Evolutionary conservation across 495 filamentous ascomycete species (phyloP), one percentile per base, ranked within the genome.

Genomic region (Cercophora scortea): DNA sequence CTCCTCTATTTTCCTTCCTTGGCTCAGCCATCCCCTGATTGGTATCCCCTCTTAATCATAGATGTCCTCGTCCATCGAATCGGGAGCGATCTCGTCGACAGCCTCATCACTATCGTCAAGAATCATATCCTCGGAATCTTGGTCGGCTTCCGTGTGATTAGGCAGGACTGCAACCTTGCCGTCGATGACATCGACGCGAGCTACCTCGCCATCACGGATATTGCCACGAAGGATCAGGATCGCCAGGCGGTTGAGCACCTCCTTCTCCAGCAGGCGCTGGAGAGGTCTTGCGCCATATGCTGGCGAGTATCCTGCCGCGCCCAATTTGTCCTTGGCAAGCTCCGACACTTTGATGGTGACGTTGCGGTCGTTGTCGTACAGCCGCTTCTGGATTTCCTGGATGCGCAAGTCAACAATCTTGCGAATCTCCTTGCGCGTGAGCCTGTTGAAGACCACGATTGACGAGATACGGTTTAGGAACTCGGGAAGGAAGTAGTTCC

Each of bases 391-490:
- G 61, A 98, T 90, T 66, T 98, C 93, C 9, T 56, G 45, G 17
- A 98, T 78, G 32, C 93, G 86, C 32, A 98, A 79, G 56, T 98
- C 94, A 49, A 98, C 93, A 68, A 98, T 97, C 73, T 80, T 87
- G 61, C 93, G 84, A 63, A 98, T 98, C 71, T 98, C 93, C 42
- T 71, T 70, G 63, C 79, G 82, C 4, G 88, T 87, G 45, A 98
- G 87, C 32, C 93, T 89, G 75, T 98, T 98, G 84, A 98, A 98
- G 75, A 98, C 96, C 73, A 98, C 90, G 52, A 82, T 87, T 58
- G 84, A 90, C 68, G 79, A 88, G 79, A 98, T 96, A 64, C 93
- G 89, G 75, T 98, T 98, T 35, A 98, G 78, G 79, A 98, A 98
- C 59, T 98, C 93, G 34, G 93, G 93, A 1, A 98, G 79, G 81